Conservation (phyloP, 1,284 basidiomycete genomes). For the Cystobasidium pallidum region DNA sequence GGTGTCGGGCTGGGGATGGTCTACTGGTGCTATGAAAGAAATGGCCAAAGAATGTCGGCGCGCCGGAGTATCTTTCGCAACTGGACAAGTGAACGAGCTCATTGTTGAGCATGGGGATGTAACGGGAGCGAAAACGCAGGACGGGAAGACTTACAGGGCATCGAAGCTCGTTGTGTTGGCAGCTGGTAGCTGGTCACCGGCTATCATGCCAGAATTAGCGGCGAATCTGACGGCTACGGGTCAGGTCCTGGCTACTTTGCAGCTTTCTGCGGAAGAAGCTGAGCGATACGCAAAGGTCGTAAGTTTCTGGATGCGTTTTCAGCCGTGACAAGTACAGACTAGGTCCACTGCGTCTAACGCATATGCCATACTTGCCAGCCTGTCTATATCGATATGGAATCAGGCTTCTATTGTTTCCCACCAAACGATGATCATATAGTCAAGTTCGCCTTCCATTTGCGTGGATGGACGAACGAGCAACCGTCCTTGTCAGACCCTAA, state of each 20-base stretch:
- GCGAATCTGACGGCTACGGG: slow-evolving; percentile 68
- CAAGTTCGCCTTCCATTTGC: slow-evolving; percentile 72
- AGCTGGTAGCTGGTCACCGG: slow-evolving; percentile 80
- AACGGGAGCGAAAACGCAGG: slow-evolving; percentile 67
- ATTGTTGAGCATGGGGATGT: slow-evolving; percentile 59
- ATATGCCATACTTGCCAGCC: no score
- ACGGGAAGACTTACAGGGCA: slow-evolving; percentile 65
- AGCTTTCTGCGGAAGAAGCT: slow-evolving; percentile 71
- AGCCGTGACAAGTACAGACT: not conserved
- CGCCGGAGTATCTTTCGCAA: slow-evolving; percentile 33
- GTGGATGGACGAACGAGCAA: slow-evolving; percentile 65
- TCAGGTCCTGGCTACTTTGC: slow-evolving; percentile 70
- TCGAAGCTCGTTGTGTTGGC: slow-evolving; percentile 66
- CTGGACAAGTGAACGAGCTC: slow-evolving; percentile 38
- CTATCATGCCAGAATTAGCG: slow-evolving; percentile 69
- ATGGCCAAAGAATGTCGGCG: slow-evolving; percentile 31
- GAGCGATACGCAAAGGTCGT: slow-evolving; percentile 61
- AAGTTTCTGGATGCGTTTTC: not conserved
- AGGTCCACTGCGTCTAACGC: no score
- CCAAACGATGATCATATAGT: slow-evolving; percentile 70
- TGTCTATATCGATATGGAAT: slow-evolving; percentile 39
- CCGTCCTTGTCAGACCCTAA: slow-evolving; percentile 19
- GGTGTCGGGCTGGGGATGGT: slow-evolving; percentile 26
- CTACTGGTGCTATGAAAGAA: slow-evolving; percentile 34
- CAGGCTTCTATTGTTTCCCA: slow-evolving; percentile 55